These are phyloP conservation scores for Fonsecaea pedrosoi DNA, from an alignment of 2,329 filamentous ascomycete genomes.

Conservation along the genomic window DNA sequence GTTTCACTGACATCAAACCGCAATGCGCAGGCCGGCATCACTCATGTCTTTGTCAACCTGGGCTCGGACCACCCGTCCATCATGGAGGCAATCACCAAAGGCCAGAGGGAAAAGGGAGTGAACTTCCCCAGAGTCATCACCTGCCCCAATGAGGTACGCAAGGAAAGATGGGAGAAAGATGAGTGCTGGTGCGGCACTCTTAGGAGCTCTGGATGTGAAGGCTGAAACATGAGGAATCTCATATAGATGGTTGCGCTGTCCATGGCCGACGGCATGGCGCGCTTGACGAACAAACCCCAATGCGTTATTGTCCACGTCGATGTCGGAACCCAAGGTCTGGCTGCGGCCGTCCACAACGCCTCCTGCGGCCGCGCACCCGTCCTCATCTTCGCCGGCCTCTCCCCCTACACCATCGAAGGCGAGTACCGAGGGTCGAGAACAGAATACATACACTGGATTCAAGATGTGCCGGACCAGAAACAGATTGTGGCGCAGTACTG, in stretches of 20 bases:
- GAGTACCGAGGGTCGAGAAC: conserved; percentile 78
- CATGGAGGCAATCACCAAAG: conserved; percentile 80
- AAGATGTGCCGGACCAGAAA: conserved; percentile 82
- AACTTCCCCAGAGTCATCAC: conserved; percentile 77
- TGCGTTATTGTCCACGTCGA: conserved; percentile 82
- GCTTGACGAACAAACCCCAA: conserved; percentile 74
- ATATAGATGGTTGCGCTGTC: conserved; percentile 80
- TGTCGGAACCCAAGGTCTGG: conserved; percentile 79
- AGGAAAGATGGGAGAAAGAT: not conserved
- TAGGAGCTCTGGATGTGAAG: not conserved
- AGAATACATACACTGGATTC: conserved; percentile 87
- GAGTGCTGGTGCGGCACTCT: not conserved
- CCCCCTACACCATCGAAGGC: conserved; percentile 77
- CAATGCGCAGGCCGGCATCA: conserved; percentile 53
- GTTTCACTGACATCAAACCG: conserved; percentile 23
- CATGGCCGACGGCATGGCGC: conserved; percentile 81
- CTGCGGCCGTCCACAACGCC: conserved; percentile 79
- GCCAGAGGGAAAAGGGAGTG: conserved; percentile 69
- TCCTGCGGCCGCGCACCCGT: conserved; percentile 76
- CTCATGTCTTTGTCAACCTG: conserved; percentile 60
- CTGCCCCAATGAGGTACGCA: conserved; percentile 74
- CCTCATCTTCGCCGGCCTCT: conserved; percentile 78
- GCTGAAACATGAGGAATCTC: conserved; percentile 15
- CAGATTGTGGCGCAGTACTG: conserved; percentile 85
- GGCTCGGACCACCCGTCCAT: conserved; percentile 73